Evolutionary conservation across 2,329 filamentous ascomycete genomes (phyloP).

Genomic region (Calonectria hongkongensis): DNA sequence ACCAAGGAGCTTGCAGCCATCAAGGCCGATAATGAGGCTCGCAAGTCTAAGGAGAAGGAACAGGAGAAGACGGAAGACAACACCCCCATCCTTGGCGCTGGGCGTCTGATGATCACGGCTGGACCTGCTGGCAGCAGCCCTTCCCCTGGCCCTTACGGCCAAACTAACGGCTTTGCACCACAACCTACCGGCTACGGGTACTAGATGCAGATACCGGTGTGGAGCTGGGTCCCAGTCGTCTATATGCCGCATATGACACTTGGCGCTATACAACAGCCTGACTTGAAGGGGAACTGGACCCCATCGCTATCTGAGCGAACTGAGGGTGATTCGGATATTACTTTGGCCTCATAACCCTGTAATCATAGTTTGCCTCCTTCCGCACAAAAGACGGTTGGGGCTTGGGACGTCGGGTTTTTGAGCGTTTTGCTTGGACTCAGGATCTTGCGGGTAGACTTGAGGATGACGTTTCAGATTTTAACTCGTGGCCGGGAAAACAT

Average conservation of each 20-base stretch:
- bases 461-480: conserved; percentile 53
- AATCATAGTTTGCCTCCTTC: conserved; percentile 55
- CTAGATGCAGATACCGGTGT: conserved; percentile 64
- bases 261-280: conserved; percentile 32
- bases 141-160: conserved; percentile 81
- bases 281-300: conserved; percentile 34
- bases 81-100: conserved; percentile 92
- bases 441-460: conserved; percentile 54
- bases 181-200: conserved; percentile 88
- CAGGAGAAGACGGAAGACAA: conserved; percentile 92
- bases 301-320: conserved; percentile 27
- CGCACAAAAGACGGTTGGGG: conserved; percentile 44
- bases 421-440: conserved; percentile 49
- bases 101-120: conserved; percentile 95
- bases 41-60: conserved; percentile 84
- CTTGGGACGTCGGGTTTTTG: conserved; percentile 47
- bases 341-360: conserved; percentile 53
- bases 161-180: conserved; percentile 91
- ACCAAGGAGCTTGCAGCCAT: conserved; percentile 88
- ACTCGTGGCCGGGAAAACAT: conserved; percentile 44
- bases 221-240: conserved; percentile 49
- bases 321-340: conserved; percentile 50
- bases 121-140: conserved; percentile 77
- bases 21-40: conserved; percentile 97
- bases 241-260: conserved; percentile 36